A percentile compares a stretch with the other conserved stretches of the same genome.
Conservation (phyloP, 805 yeast species). For the Vanderwaltozyma verrucispora region DNA sequence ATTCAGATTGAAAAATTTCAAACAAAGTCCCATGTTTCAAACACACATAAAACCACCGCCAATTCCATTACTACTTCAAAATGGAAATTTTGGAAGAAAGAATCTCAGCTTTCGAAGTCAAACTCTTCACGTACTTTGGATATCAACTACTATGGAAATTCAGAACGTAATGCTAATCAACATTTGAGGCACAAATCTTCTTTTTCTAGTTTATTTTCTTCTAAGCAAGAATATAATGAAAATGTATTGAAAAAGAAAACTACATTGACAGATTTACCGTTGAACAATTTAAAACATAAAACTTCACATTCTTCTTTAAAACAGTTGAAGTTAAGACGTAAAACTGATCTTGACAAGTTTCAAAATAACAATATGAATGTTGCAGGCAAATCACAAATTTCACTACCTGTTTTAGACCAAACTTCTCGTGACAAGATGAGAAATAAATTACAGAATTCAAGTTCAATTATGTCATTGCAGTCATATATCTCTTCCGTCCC, state of each 20-base stretch:
- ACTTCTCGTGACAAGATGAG: constrained; percentile 45
- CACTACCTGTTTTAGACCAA: constrained; percentile 49
- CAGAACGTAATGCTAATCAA: not conserved
- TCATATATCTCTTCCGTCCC: constrained; percentile 14
- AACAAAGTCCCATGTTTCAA: not conserved
- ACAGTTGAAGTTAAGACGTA: constrained; percentile 21
- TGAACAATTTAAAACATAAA: constrained; percentile 22
- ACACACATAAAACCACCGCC: constrained; percentile 2
- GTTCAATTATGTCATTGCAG: constrained; percentile 22
- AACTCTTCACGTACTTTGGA: not conserved
- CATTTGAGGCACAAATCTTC: not conserved
- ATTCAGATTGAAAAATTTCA: not conserved
- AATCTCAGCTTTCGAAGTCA: not conserved
- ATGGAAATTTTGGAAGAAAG: constrained; percentile 31
- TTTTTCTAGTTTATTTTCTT: not conserved
- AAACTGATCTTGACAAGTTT: constrained; percentile 13
- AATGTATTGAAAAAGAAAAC: constrained; percentile 6
- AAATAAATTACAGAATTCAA: constrained; percentile 38
- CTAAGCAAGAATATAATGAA: not conserved
- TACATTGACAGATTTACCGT: constrained; percentile 17
- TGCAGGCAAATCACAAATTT: constrained; percentile 30
- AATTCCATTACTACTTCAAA: constrained; percentile 12
- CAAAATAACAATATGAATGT: constrained; percentile 4
- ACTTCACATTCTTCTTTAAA: constrained; percentile 26
- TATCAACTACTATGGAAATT: not conserved